Evolutionary conservation across 208 protist species (phyloP).

Genomic region (Leishmania martiniquensis): DNA sequence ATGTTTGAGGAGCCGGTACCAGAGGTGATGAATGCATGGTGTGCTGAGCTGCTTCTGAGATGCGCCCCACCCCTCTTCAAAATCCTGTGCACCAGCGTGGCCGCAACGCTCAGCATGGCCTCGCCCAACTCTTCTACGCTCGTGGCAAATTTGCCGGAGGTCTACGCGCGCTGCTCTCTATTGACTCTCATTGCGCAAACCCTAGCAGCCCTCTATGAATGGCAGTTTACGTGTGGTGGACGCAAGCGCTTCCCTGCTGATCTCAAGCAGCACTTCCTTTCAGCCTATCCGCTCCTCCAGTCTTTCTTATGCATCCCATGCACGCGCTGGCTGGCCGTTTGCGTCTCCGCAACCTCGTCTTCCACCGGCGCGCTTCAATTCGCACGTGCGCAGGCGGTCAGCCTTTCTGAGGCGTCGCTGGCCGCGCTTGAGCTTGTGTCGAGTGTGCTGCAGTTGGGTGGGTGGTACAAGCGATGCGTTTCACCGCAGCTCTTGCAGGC

Average conservation of each 20-base stretch:
- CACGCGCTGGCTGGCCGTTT: slow-evolving; percentile 9
- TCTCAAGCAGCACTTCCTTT: slow-evolving; percentile 21
- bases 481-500: slow-evolving; percentile 24
- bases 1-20: slow-evolving; percentile 25
- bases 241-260: slow-evolving; percentile 18
- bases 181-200: slow-evolving; percentile 15
- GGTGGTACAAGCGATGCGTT: slow-evolving; percentile 40
- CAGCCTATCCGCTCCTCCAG: slow-evolving; percentile 15
- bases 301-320: slow-evolving; percentile 12
- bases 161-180: slow-evolving; percentile 5
- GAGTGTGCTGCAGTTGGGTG: slow-evolving; percentile 36
- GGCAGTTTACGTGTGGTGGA: slow-evolving; percentile 16
- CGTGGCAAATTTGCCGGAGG: background rate
- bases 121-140: background rate
- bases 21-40: slow-evolving; percentile 15
- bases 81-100: slow-evolving; percentile 11
- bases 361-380: background rate
- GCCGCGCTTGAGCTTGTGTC: slow-evolving; percentile 30
- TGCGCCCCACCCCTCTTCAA: slow-evolving; percentile 18
- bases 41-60: slow-evolving; percentile 18
- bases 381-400: background rate
- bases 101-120: background rate
- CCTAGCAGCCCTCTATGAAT: slow-evolving; percentile 22
- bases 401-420: slow-evolving; percentile 3
- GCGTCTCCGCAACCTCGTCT: background rate